Evolutionary conservation across 768 basidiomycete species (phyloP).

Genomic region (Hygrophorus russula): DNA sequence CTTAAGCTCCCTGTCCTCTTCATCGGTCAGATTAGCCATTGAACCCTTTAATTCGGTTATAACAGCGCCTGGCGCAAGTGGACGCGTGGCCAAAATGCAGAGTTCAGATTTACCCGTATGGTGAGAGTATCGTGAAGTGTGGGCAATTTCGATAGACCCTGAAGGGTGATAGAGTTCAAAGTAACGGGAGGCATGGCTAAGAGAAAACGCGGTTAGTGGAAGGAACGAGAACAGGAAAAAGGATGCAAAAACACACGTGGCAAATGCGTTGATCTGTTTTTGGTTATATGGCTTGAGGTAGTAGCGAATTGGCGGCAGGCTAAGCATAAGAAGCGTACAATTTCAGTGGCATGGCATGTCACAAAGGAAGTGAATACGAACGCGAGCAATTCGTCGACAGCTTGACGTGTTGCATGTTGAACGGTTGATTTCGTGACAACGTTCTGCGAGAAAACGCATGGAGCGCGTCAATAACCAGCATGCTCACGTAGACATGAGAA

Average conservation of each 20-base stretch:
- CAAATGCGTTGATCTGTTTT: conserved; percentile 84
- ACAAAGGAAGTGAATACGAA: conserved; percentile 30
- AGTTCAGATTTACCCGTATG: conserved; percentile 83
- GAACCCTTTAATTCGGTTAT: conserved; percentile 85
- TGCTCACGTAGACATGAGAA: conserved; percentile 7
- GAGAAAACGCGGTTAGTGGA: conserved; percentile 5
- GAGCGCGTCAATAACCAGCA: conserved; percentile 10
- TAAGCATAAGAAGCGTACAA: conserved; percentile 23
- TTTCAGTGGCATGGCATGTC: conserved; percentile 12
- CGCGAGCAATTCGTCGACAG: conserved; percentile 72
- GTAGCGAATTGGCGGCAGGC: conserved; percentile 65
- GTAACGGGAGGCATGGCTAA: conserved; percentile 80
- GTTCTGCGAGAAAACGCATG: conserved; percentile 29
- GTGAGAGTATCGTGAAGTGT: conserved; percentile 81
- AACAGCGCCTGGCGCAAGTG: conserved; percentile 54
- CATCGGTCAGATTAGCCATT: conserved; percentile 79
- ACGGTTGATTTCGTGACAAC: conserved; percentile 44
- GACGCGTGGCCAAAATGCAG: conserved; percentile 75
- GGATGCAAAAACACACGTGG: conserved; percentile 56
- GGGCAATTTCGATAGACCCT: conserved; percentile 80
- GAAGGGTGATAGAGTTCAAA: conserved; percentile 78
- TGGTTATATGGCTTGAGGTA: conserved; percentile 67
- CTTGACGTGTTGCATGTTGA: conserved; percentile 50
- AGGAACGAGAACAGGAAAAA: conserved; percentile 15
- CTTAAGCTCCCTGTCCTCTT: conserved; percentile 80